Conservation (phyloP, 164 flowering plant genomes). For the Taxillus chinensis region DNA sequence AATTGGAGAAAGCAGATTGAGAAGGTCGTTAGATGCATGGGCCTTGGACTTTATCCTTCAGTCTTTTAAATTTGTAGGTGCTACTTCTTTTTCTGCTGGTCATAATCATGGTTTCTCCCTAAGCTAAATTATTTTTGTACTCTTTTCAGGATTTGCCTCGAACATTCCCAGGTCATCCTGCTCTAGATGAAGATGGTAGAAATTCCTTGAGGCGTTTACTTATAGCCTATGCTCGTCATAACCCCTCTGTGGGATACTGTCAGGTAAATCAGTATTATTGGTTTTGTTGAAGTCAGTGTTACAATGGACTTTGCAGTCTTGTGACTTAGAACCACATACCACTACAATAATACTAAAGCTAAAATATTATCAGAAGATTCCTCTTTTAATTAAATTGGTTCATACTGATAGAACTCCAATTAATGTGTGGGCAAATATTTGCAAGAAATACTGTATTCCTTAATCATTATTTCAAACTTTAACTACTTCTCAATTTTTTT, state of each 20-base stretch:
- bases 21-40: slow-evolving; percentile 25
- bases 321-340: no score
- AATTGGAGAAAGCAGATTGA: slow-evolving; percentile 9
- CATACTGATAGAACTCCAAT: no score
- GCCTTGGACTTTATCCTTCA: slow-evolving; percentile 33
- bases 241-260: slow-evolving; percentile 6
- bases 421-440: no score
- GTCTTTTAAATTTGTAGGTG: slow-evolving; percentile 7
- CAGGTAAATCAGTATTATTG: background rate
- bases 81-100: slow-evolving; percentile 10
- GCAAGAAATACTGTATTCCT: no score
- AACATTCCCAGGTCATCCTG: slow-evolving; percentile 7
- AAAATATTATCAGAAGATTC: no score
- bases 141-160: slow-evolving; percentile 26
- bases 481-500: no score
- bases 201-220: slow-evolving; percentile 4
- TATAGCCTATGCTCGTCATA: slow-evolving; percentile 6
- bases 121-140: slow-evolving; percentile 12
- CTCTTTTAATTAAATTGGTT: no score
- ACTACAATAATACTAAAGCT: no score
- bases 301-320: no score
- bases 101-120: slow-evolving; percentile 2
- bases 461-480: no score
- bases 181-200: slow-evolving; percentile 3
- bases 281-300: no score